Percentiles rank a stretch among this genome's conserved stretches.
phyloP scores from a whole-genome alignment of 768 basidiomycete genomes.

The Punctularia strigosozonata region DNA sequence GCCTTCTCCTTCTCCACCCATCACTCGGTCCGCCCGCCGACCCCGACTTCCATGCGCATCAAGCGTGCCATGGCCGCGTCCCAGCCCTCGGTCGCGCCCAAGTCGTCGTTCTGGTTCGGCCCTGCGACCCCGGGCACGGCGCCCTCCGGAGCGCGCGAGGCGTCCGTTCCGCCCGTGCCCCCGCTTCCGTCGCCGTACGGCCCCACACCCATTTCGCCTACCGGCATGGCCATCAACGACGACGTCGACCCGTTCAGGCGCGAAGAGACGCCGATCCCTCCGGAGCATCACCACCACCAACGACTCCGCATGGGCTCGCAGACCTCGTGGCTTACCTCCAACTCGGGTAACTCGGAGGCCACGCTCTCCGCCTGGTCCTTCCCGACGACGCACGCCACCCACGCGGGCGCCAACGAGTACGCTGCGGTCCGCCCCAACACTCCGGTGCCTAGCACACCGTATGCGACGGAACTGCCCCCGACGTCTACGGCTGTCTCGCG shows the following conservation, averaged over 20 bases:
- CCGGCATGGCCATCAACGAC: constrained; percentile 23
- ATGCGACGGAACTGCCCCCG: constrained; percentile 27
- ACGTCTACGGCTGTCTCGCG: constrained; percentile 26
- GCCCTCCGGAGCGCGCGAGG: constrained; percentile 26
- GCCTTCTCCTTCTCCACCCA: constrained; percentile 64
- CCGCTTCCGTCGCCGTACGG: constrained; percentile 49
- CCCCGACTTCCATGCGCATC: constrained; percentile 12
- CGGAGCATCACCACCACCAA: constrained; percentile 20
- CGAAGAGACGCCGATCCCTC: too few species aligned
- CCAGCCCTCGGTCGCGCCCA: constrained; percentile 23
- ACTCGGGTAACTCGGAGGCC: constrained; percentile 40
- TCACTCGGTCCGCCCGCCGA: constrained; percentile 29
- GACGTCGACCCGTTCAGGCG: constrained; percentile 56
- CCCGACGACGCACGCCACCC: constrained; percentile 32
- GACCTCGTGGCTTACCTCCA: constrained; percentile 64
- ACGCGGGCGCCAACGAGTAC: too few species aligned
- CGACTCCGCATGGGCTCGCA: constrained; percentile 52
- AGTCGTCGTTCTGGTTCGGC: constrained; percentile 56
- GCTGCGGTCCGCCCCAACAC: constrained; percentile 15
- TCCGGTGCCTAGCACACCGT: constrained; percentile 21
- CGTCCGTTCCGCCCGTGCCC: constrained; percentile 41
- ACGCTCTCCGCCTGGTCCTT: constrained; percentile 62
- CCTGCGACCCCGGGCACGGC: constrained; percentile 24
- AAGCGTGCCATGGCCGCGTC: constrained; percentile 23
- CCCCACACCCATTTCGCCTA: constrained; percentile 25